Evolutionary conservation across 2,329 filamentous ascomycete species (phyloP).

Genomic region (Botrytis tulipae): DNA sequence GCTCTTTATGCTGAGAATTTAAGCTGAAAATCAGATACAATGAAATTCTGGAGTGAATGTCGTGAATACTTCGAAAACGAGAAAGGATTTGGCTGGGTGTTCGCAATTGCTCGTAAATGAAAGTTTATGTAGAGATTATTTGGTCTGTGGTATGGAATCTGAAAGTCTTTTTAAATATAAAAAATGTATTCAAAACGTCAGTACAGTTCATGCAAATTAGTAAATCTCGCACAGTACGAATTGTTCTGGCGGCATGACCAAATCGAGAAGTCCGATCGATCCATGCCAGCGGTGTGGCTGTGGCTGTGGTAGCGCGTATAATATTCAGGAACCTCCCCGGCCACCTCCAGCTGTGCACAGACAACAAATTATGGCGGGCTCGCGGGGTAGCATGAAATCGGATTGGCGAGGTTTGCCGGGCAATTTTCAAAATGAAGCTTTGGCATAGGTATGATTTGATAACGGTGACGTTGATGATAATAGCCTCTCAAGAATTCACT

Average conservation of each 20-base stretch:
- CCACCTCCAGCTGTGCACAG: neutral
- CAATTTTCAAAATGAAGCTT: neutral
- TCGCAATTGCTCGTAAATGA: neutral
- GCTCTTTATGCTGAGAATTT: neutral
- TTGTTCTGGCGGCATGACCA: neutral
- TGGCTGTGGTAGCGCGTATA: too few species aligned
- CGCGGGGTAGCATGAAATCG: neutral
- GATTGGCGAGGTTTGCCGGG: neutral
- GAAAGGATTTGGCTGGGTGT: neutral
- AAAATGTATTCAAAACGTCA: too few species aligned
- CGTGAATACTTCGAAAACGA: neutral
- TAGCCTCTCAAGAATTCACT: neutral
- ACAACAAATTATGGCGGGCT: neutral
- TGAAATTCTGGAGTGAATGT: neutral
- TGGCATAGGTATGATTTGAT: neutral
- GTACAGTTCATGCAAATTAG: neutral
- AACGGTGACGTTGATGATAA: neutral
- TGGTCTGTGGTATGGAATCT: too few species aligned
- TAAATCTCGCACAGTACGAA: neutral
- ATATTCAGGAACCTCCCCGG: neutral
- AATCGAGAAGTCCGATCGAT: neutral
- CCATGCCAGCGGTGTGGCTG: too few species aligned
- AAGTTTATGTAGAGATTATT: neutral
- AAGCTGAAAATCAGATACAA: neutral
- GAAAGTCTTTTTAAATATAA: neutral